Percentiles rank a stretch among this genome's conserved stretches.
phyloP scores from a whole-genome alignment of 495 filamentous ascomycete genomes.

The Trichoderma gamsii region DNA sequence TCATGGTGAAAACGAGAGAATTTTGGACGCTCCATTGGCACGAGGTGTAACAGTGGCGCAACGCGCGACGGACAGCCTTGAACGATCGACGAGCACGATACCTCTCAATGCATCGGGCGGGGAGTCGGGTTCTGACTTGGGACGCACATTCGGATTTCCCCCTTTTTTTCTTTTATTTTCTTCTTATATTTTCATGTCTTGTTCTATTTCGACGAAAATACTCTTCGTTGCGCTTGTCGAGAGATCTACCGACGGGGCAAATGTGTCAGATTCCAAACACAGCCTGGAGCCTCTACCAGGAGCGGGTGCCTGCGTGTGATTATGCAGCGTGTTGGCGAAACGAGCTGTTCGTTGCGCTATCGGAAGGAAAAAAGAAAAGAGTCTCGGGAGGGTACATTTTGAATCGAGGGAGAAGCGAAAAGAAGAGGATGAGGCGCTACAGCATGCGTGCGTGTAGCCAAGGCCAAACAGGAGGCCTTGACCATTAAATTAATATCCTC shows the following conservation, averaged over 20 bases:
- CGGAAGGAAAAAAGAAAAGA: not conserved
- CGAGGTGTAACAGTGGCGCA: not conserved
- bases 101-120: conserved; percentile 16
- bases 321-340: not conserved
- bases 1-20: conserved; percentile 10
- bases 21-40: conserved; percentile 8
- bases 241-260: not conserved
- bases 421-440: conserved; percentile 2
- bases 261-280: not conserved
- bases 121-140: conserved; percentile 19
- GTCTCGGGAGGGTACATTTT: not conserved
- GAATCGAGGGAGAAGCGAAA: not conserved
- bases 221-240: not conserved
- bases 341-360: not conserved
- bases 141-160: conserved; percentile 1
- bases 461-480: not conserved
- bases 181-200: not conserved
- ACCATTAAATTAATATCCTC: not conserved
- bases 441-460: not conserved
- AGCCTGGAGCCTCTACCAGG: not conserved
- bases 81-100: conserved; percentile 16
- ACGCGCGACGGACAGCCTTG: conserved; percentile 8
- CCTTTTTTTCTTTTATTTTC: not conserved
- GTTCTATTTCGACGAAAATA: conserved; percentile 10
- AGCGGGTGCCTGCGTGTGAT: conserved; percentile 4